A percentile compares a stretch with the other conserved stretches of the same genome.
Conservation (phyloP, 805 yeast species). For the Monosporozyma aquatica region DNA sequence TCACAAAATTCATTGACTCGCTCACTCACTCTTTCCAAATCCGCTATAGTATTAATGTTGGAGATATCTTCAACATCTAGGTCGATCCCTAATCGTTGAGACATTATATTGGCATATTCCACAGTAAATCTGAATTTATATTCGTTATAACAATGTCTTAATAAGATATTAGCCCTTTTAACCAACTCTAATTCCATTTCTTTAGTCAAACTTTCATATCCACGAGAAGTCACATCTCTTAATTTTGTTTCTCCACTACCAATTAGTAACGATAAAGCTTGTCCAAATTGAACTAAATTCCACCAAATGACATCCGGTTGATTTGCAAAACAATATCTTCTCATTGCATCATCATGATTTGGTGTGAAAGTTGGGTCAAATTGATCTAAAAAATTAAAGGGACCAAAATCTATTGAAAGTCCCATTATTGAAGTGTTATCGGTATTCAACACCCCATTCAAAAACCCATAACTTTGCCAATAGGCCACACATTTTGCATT, state of each 20-base stretch:
- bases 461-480: conserved; percentile 87
- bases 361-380: conserved; percentile 80
- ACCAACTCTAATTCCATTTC: conserved; percentile 43
- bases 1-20: conserved; percentile 15
- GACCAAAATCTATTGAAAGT: conserved; percentile 86
- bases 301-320: conserved; percentile 88
- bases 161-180: conserved; percentile 53
- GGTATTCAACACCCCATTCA: conserved; percentile 90
- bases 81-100: conserved; percentile 59
- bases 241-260: conserved; percentile 58
- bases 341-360: conserved; percentile 71
- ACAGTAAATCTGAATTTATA: conserved; percentile 55
- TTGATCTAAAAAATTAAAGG: conserved; percentile 82
- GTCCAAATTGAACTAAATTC: conserved; percentile 81
- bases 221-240: conserved; percentile 27
- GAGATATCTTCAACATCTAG: conserved; percentile 13
- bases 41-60: too few relatives aligned
- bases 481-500: conserved; percentile 72
- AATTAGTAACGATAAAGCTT: conserved; percentile 68
- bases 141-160: conserved; percentile 54
- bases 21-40: conserved; percentile 7
- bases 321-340: conserved; percentile 71
- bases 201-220: conserved; percentile 12
- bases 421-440: conserved; percentile 92
- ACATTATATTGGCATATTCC: conserved; percentile 48